These are phyloP conservation scores for Arabidopsis suecica DNA, from an alignment of 345 rosid genomes.

Conservation along the genomic window DNA sequence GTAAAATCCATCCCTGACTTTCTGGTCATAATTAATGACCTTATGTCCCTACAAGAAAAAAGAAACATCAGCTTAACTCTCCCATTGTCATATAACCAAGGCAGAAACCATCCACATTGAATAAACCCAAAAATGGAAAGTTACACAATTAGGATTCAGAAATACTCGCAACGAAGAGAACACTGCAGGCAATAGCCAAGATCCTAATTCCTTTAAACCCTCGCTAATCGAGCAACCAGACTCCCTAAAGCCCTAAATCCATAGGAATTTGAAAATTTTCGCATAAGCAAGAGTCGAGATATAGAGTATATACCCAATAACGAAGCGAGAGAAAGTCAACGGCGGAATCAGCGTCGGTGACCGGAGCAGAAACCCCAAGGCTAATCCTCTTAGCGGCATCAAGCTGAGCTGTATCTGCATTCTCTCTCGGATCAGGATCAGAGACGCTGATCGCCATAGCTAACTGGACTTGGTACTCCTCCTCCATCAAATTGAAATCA, in stretches of 20 bases:
- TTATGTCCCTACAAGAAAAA: slow-evolving; percentile 66
- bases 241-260: slow-evolving; percentile 6
- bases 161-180: slow-evolving; percentile 11
- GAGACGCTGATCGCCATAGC: slow-evolving; percentile 97
- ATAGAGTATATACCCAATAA: slow-evolving; percentile 70
- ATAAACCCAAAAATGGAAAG: slow-evolving; percentile 6
- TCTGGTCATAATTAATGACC: slow-evolving; percentile 84
- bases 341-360: slow-evolving; percentile 53
- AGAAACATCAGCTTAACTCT: slow-evolving; percentile 23
- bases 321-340: slow-evolving; percentile 77
- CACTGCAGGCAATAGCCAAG: slow-evolving; percentile 10
- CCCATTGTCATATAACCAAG: slow-evolving; percentile 25
- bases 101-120: slow-evolving; percentile 19
- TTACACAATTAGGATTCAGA: not conserved
- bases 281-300: not conserved
- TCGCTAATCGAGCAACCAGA: not conserved
- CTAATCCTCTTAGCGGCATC: slow-evolving; percentile 96
- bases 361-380: slow-evolving; percentile 68
- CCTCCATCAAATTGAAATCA: slow-evolving; percentile 83
- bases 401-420: slow-evolving; percentile 90
- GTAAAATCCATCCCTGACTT: slow-evolving; percentile 87
- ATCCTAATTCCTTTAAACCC: slow-evolving; percentile 38
- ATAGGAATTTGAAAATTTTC: not conserved
- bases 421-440: slow-evolving; percentile 67
- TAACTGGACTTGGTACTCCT: slow-evolving; percentile 93